Evolutionary conservation across 1,139 yeast species (phyloP), one percentile per base, ranked within the genome.

Genomic region (Saccharomyces hybrid): DNA sequence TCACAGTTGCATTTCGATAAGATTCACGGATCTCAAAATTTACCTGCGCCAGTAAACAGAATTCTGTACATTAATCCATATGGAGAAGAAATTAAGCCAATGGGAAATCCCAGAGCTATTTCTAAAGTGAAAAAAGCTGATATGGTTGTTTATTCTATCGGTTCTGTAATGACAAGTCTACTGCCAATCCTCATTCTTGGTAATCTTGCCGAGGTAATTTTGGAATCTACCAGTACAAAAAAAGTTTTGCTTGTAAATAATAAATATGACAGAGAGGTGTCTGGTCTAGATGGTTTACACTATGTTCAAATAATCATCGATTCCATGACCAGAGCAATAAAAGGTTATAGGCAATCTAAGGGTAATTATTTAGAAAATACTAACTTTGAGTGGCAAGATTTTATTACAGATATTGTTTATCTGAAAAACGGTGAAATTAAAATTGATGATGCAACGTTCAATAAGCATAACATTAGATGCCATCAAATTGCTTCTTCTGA

Each of bases 131-230:
- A 77, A 23, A 67, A 73, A 9, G 75, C 87, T 0, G 80, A 84
- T 51, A 77, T 80, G 13, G 71, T 90, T 0, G 75, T 91, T 0
- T 89, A 84, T 65, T 87, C 96, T 0, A 86, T 91, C 56, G 97
- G 97, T 0, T 87, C 96, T 2, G 73, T 91, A 48, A 86, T 88
- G 85, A 90, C 97, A 0, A 87, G 96, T 56, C 81, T 87, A 7
- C 73, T 88, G 2, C 97, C 97, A 0, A 82, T 89, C 0, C 73
- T 89, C 3, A 79, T 88, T 9, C 72, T 88, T 5, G 82, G 82
- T 55, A 96, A 95, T 1, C 78, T 88, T 25, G 95, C 91, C 0
- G 77, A 75, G 49, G 82, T 87, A 1, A 78, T 76, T 48, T 57
- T 52, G 49, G 63, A 55, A 46, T 53, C 63, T 7, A 59, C 58